Base-by-base conservation (phyloP, 2,329 filamentous ascomycete species). In the Samsoniella hepiali region DNA sequence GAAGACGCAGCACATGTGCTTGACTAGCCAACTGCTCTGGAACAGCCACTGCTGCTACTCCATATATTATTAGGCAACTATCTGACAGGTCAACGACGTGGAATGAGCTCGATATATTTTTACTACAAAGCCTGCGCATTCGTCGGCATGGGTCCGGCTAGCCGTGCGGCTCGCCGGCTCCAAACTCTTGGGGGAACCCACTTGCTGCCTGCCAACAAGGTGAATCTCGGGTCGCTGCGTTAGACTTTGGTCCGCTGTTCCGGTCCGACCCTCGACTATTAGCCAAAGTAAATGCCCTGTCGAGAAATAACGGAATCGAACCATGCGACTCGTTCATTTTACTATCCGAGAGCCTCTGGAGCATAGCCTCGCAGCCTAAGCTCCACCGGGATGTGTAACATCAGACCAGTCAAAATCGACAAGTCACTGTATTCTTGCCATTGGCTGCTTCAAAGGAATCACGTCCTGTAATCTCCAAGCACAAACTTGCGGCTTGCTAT, bases 381-480 rank as follows among this genome's bases (percentile, higher is more conserved):
- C 50, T 36, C 17, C 66, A 13, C 45, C 54, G 1, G 69, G 71
- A 34, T 73, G 68, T 0, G 66, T 63, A 17, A 73, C 36, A 5
- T 32, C 57, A 1, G 71, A 66, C 27, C 53, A 73, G 63, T 73
- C 72, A 51, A 72, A 73, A 44, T 73, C 72, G 8, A 74, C 59
- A 7, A 73, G 29, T 1, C 64, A 22, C 69, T 0, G 70, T 71
- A 36, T 58, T 63, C 11, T 66, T 66, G 7, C 66, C 22, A 22
- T 22, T 66, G 3, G 11, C 55, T 2, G 51, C 51, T 32, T 74
- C 68, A 49, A 56, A 72, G 22, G 22, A 4, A 72, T 66, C 5
- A 72, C 60, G 45, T 74, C 73, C 72, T 73, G 1, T 72, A 62
- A 58, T 73, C 71, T 8, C 67, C 69, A 15, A 73, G 71, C 6